Percentiles rank a stretch among this genome's conserved stretches.
phyloP scores from a whole-genome alignment of 2,329 filamentous ascomycete genomes.

The Aaosphaeria arxii region DNA sequence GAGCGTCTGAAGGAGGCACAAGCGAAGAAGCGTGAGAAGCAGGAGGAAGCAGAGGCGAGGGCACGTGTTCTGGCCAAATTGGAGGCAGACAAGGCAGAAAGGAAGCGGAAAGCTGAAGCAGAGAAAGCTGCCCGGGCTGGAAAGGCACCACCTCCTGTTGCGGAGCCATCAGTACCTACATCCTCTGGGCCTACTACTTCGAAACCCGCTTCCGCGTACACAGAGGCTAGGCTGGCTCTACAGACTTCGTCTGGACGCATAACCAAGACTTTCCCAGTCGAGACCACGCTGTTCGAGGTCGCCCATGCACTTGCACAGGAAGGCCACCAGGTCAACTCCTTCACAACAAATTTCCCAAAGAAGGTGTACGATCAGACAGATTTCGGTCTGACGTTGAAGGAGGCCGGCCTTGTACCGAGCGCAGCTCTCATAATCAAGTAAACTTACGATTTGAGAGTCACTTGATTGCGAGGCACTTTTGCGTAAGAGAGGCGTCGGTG shows the following conservation, averaged over 20 bases:
- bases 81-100: constrained; percentile 88
- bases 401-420: constrained; percentile 85
- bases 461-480: neutral
- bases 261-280: constrained; percentile 82
- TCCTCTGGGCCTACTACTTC: constrained; percentile 49
- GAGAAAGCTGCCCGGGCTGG: constrained; percentile 86
- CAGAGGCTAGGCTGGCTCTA: constrained; percentile 75
- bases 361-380: constrained; percentile 72
- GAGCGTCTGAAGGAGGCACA: constrained; percentile 90
- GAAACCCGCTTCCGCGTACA: constrained; percentile 70
- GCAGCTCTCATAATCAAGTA: constrained; percentile 76
- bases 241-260: constrained; percentile 75
- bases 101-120: constrained; percentile 77
- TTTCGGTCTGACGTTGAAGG: constrained; percentile 87
- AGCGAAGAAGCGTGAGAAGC: constrained; percentile 83
- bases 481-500: neutral
- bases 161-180: constrained; percentile 47
- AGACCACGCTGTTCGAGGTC: constrained; percentile 91
- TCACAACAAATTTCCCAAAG: constrained; percentile 81
- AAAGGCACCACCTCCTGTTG: constrained; percentile 49
- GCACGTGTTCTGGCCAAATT: constrained; percentile 90
- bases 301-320: constrained; percentile 73
- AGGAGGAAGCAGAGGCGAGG: constrained; percentile 80
- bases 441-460: constrained; percentile 2
- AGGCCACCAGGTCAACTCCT: constrained; percentile 68